Conservation (phyloP, 495 filamentous ascomycete genomes). For the Baudoinia panamericana region DNA sequence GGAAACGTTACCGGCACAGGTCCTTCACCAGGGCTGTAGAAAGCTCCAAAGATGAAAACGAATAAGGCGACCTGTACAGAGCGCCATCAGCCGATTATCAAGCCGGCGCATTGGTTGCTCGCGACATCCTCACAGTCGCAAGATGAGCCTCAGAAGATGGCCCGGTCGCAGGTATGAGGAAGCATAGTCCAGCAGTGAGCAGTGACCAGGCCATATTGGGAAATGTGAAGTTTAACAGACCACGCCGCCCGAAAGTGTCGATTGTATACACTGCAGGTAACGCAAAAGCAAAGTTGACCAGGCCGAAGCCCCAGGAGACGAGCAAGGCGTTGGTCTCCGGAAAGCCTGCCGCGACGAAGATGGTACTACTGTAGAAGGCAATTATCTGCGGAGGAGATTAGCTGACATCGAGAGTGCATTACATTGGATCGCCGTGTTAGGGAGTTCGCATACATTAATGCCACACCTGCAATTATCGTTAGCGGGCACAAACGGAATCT, state of each 20-base stretch:
- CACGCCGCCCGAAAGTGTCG: constrained; percentile 66
- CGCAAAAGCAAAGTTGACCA: constrained; percentile 74
- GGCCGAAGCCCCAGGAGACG: constrained; percentile 65
- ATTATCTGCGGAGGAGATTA: no score
- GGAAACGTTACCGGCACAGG: no score
- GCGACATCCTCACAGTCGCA: no score
- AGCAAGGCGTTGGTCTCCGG: constrained; percentile 46
- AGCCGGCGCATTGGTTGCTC: neutral
- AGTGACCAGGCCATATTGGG: constrained; percentile 71
- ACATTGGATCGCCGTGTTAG: no score
- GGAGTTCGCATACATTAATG: constrained; percentile 27
- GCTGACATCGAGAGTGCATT: no score
- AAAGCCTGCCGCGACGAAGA: constrained; percentile 55
- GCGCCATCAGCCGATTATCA: no score
- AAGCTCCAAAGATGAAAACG: constrained; percentile 60
- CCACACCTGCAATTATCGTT: neutral
- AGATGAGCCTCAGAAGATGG: constrained; percentile 7
- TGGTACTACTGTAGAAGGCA: constrained; percentile 67
- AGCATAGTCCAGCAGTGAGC: constrained; percentile 58
- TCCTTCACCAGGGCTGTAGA: constrained; percentile 71
- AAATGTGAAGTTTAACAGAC: constrained; percentile 69
- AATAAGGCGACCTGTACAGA: constrained; percentile 30
- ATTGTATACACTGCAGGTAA: constrained; percentile 68
- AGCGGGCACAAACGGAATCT: neutral
- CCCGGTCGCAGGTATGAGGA: constrained; percentile 41